These are phyloP conservation scores for Naumovozyma baii DNA, from an alignment of 805 yeast species.

Conservation along the genomic window DNA sequence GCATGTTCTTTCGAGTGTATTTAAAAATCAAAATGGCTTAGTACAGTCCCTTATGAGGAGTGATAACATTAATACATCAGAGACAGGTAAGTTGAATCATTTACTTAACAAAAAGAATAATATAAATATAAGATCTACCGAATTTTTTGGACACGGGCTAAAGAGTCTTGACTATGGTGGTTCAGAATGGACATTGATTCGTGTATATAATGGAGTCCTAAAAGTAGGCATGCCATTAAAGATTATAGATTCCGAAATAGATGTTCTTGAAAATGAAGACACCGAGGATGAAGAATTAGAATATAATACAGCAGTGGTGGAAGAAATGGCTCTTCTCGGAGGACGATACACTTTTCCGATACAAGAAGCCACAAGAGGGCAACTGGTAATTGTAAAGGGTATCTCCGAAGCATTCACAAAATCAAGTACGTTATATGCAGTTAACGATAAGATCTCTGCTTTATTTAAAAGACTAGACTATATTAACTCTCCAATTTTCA, in stretches of 20 bases:
- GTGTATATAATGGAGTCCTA: conserved; percentile 55
- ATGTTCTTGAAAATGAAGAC: conserved; percentile 27
- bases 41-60: conserved; percentile 35
- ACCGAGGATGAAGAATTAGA: conserved; percentile 39
- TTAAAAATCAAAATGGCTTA: conserved; percentile 44
- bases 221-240: conserved; percentile 38
- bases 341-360: conserved; percentile 61
- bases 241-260: conserved; percentile 37
- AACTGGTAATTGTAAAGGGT: conserved; percentile 60
- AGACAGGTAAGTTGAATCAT: not conserved
- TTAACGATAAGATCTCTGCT: conserved; percentile 8
- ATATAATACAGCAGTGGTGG: conserved; percentile 23
- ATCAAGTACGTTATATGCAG: conserved; percentile 45
- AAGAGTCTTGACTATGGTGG: conserved; percentile 54
- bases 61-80: too few relatives aligned
- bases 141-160: conserved; percentile 39
- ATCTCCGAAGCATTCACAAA: conserved; percentile 45
- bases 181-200: conserved; percentile 42
- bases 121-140: not conserved
- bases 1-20: conserved; percentile 44
- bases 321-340: conserved; percentile 45
- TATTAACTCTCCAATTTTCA: conserved; percentile 51
- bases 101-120: not conserved
- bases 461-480: conserved; percentile 32
- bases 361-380: conserved; percentile 49